Evolutionary conservation across 306 rosid species (phyloP).

Genomic region (Clitoria ternatea): DNA sequence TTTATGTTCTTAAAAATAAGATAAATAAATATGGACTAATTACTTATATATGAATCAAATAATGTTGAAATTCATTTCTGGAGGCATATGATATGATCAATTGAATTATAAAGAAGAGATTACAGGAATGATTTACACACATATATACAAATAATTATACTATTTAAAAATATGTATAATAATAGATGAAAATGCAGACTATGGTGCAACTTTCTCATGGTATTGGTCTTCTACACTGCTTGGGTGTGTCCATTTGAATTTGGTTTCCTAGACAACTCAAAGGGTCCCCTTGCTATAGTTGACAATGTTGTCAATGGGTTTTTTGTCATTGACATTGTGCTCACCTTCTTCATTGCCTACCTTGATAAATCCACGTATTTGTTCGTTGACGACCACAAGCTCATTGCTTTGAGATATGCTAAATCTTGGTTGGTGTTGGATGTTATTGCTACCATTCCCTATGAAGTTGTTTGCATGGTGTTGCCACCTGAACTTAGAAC

Average conservation of each 20-base stretch:
- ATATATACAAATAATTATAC: background rate
- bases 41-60: background rate
- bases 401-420: constrained; percentile 61
- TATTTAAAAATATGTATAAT: background rate
- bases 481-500: constrained; percentile 41
- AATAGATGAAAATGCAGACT: constrained; percentile 33
- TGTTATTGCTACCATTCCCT: constrained; percentile 59
- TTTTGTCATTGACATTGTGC: constrained; percentile 54
- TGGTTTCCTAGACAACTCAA: constrained; percentile 47
- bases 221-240: constrained; percentile 68
- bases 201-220: constrained; percentile 56
- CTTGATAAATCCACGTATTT: constrained; percentile 54
- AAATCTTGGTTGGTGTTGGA: constrained; percentile 64
- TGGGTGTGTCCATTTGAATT: constrained; percentile 82
- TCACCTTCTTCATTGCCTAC: constrained; percentile 79
- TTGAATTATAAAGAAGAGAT: background rate
- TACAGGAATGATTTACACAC: background rate
- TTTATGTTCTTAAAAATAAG: too few relatives aligned
- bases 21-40: too few relatives aligned
- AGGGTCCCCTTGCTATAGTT: constrained; percentile 16
- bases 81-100: too few relatives aligned
- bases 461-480: constrained; percentile 31
- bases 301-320: constrained; percentile 66
- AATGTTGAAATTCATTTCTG: background rate
- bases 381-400: constrained; percentile 42